These are phyloP conservation scores for Phaeoacremonium minimum DNA, from an alignment of 2,329 filamentous ascomycete genomes.

Conservation along the genomic window DNA sequence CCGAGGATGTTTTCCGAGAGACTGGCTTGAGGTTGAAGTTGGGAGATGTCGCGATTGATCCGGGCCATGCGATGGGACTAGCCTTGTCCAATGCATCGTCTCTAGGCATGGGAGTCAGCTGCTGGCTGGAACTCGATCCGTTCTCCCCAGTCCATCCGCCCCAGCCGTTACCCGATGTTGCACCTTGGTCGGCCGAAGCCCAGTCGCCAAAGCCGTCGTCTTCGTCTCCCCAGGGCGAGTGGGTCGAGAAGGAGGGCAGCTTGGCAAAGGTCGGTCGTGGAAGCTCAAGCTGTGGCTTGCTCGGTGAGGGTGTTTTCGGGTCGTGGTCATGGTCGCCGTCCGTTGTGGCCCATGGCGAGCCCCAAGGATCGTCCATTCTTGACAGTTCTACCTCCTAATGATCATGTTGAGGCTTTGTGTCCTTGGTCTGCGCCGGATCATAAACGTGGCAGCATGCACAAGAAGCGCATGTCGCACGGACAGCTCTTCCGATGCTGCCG, in stretches of 20 bases:
- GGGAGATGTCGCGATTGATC: conserved; percentile 28
- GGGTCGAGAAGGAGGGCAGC: conserved; percentile 16
- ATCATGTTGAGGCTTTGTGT: too few relatives aligned
- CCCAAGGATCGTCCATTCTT: conserved; percentile 61
- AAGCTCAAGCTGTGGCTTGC: conserved; percentile 27
- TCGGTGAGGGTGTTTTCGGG: conserved; percentile 34
- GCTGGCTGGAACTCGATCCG: conserved; percentile 14
- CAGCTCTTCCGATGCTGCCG: too few relatives aligned
- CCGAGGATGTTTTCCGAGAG: conserved; percentile 10
- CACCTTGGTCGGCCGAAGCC: conserved; percentile 22
- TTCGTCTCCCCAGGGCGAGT: conserved; percentile 37
- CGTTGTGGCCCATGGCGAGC: conserved; percentile 52
- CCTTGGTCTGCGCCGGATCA: too few relatives aligned
- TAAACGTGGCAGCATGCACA: too few relatives aligned
- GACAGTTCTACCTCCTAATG: conserved; percentile 17
- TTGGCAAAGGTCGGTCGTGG: conserved; percentile 22
- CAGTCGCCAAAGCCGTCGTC: conserved; percentile 33
- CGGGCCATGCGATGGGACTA: conserved; percentile 35
- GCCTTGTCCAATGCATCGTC: conserved; percentile 25
- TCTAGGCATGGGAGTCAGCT: conserved; percentile 21
- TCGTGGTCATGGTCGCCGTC: conserved; percentile 22
- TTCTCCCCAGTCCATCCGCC: conserved; percentile 18
- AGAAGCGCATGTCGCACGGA: too few relatives aligned
- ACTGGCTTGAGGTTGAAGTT: conserved; percentile 20
- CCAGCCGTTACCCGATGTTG: conserved; percentile 20